These are phyloP conservation scores for Ascoidea tarda DNA, from an alignment of 805 yeast species.

Conservation along the genomic window DNA sequence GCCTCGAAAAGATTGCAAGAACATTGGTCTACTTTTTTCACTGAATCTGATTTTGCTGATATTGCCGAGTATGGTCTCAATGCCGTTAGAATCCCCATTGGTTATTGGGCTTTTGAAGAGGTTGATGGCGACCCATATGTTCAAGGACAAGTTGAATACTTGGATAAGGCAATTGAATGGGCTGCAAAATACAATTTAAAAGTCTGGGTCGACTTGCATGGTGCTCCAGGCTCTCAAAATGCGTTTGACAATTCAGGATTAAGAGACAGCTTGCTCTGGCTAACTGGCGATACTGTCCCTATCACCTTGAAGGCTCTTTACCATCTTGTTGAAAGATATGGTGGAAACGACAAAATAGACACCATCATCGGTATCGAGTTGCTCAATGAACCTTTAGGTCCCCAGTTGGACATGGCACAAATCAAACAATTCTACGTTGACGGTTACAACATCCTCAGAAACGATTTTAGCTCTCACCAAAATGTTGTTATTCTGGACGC, in stretches of 20 bases:
- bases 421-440: slow-evolving; percentile 44
- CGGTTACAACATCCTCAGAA: slow-evolving; percentile 55
- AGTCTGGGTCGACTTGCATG: slow-evolving; percentile 68
- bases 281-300: slow-evolving; percentile 25
- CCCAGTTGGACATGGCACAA: slow-evolving; percentile 31
- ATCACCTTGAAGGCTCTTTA: slow-evolving; percentile 36
- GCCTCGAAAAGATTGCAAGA: slow-evolving; percentile 26
- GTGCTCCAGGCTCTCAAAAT: slow-evolving; percentile 76
- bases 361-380: slow-evolving; percentile 58
- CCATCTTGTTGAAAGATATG: slow-evolving; percentile 37
- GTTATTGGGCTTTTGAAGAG: slow-evolving; percentile 52
- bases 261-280: slow-evolving; percentile 35
- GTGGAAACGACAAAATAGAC: slow-evolving; percentile 31
- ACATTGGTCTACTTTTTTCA: slow-evolving; percentile 49
- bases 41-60: slow-evolving; percentile 39
- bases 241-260: slow-evolving; percentile 77
- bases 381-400: slow-evolving; percentile 59
- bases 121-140: slow-evolving; percentile 45
- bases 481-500: slow-evolving; percentile 59
- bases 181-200: slow-evolving; percentile 42
- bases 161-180: slow-evolving; percentile 59
- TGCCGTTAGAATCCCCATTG: slow-evolving; percentile 64
- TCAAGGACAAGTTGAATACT: slow-evolving; percentile 47
- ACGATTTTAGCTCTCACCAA: slow-evolving; percentile 29
- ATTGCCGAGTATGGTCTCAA: slow-evolving; percentile 44